These are phyloP conservation scores for Themeda triandra DNA, from an alignment of 176 grass and related monocot genomes.

Conservation along the genomic window DNA sequence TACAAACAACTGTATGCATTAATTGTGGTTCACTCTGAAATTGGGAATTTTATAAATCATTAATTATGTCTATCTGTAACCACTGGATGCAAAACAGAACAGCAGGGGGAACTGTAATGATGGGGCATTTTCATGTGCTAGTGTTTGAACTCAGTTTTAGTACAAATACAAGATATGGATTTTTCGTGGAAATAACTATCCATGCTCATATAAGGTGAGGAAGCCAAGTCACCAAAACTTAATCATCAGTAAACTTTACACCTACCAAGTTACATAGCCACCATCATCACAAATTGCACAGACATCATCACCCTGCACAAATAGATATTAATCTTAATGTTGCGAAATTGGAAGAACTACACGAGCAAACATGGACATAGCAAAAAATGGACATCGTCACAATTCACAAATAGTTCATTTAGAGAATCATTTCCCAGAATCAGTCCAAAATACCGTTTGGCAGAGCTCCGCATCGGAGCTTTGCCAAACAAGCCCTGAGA, in stretches of 20 bases:
- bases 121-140: neutral
- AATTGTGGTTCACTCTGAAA: neutral
- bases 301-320: constrained; percentile 34
- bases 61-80: neutral
- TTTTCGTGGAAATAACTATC: neutral
- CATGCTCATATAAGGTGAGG: neutral
- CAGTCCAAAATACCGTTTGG: neutral
- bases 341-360: neutral
- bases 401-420: neutral
- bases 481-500: neutral
- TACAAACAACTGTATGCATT: neutral
- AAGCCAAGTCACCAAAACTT: neutral
- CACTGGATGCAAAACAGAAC: neutral
- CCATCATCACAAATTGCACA: constrained; percentile 66
- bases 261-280: constrained; percentile 49
- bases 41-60: neutral
- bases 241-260: neutral
- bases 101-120: neutral
- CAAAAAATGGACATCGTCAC: neutral
- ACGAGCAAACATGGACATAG: neutral
- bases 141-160: neutral
- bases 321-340: constrained; percentile 3
- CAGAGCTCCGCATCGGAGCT: neutral
- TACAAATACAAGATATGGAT: neutral
- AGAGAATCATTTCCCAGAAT: neutral